Conservation (phyloP, 306 rosid species). For the Vicia villosa region DNA sequence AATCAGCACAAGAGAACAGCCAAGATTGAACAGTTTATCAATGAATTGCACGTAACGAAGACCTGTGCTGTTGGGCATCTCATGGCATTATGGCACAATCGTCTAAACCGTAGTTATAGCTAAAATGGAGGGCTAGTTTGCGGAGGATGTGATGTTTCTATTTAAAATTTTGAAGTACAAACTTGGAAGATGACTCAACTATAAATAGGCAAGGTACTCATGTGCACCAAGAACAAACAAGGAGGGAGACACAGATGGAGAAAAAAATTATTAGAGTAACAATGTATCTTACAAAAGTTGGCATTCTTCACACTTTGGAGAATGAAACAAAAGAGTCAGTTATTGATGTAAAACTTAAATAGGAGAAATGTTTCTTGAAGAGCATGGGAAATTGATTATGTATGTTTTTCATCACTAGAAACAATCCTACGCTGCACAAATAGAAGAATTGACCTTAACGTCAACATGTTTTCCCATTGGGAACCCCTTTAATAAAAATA, state of each 20-base stretch:
- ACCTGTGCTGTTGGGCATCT: constrained; percentile 19
- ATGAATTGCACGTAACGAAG: constrained; percentile 16
- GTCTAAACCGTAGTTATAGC: constrained; percentile 10
- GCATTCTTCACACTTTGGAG: constrained; percentile 40
- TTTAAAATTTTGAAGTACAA: neutral
- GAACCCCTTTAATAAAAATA: constrained; percentile 59
- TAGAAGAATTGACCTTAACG: constrained; percentile 46
- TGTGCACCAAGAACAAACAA: constrained; percentile 13
- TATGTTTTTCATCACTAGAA: constrained; percentile 64
- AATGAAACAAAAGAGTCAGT: constrained; percentile 41
- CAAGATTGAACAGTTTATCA: constrained; percentile 21
- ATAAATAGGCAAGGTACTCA: constrained; percentile 5
- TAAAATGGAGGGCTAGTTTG: constrained; percentile 21
- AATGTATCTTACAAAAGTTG: constrained; percentile 33
- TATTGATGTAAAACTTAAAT: constrained; percentile 45
- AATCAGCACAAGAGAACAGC: constrained; percentile 25
- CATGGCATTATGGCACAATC: constrained; percentile 34
- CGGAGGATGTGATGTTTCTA: constrained; percentile 20
- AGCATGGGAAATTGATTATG: constrained; percentile 55
- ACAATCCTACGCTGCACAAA: constrained; percentile 84
- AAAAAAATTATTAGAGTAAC: constrained; percentile 12
- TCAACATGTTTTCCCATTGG: constrained; percentile 53
- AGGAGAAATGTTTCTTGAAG: constrained; percentile 40
- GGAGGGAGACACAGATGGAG: neutral
- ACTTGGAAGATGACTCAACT: constrained; percentile 21